A percentile compares a stretch with the other conserved stretches of the same genome.
These are phyloP conservation scores for Pseudonitzschia multistriata DNA, from an alignment of 108 stramenopile genomes.

Conservation along the genomic window DNA sequence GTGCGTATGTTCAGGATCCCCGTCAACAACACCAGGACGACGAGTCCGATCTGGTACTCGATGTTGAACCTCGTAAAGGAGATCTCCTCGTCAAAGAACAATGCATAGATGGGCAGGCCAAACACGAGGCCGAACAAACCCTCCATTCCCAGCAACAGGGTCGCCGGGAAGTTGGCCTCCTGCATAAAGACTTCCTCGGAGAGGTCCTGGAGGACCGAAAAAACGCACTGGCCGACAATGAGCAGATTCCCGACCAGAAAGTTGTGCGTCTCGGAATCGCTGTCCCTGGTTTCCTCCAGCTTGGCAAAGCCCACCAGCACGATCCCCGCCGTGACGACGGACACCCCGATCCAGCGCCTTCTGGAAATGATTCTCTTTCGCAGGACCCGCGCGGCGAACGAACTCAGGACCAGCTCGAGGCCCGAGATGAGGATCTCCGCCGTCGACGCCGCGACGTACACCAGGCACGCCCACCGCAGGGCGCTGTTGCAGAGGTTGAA, in stretches of 20 bases:
- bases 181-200: conserved; percentile 54
- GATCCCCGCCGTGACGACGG: conserved; percentile 30
- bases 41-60: conserved; percentile 12
- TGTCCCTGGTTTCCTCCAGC: conserved; percentile 5
- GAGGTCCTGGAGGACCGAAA: conserved; percentile 42
- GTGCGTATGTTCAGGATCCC: conserved; percentile 49
- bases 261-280: conserved; percentile 2
- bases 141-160: conserved; percentile 42
- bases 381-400: conserved; percentile 27
- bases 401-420: conserved; percentile 40
- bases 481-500: conserved; percentile 32
- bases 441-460: conserved; percentile 41
- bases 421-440: conserved; percentile 56
- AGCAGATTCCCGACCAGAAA: conserved; percentile 34
- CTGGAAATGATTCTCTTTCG: conserved; percentile 28
- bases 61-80: conserved; percentile 6
- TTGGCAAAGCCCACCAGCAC: conserved; percentile 25
- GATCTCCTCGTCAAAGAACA: conserved; percentile 14
- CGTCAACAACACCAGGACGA: conserved; percentile 22
- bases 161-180: conserved; percentile 40
- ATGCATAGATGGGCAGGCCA: conserved; percentile 25
- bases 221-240: conserved; percentile 31
- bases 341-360: conserved; percentile 39
- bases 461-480: conserved; percentile 42
- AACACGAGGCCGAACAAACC: conserved; percentile 38